A percentile compares a stretch with the other conserved stretches of the same genome.
phyloP scores from a whole-genome alignment of 306 rosid species.

The Corylus americana region DNA sequence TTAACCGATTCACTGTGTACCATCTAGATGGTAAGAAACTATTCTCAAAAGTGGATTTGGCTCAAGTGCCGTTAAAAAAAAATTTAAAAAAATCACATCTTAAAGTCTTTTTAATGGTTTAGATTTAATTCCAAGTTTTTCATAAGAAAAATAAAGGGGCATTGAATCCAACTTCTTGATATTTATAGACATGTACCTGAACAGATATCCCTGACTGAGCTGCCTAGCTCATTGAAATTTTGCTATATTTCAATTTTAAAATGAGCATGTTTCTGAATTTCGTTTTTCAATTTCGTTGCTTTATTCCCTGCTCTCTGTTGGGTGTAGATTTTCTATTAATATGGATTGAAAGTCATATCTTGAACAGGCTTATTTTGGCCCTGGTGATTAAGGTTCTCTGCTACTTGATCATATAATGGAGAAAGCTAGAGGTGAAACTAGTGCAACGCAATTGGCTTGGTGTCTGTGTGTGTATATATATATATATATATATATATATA shows the following conservation, averaged over 20 bases:
- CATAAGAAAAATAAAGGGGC: too few relatives aligned
- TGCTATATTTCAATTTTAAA: not conserved
- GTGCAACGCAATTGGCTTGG: slow-evolving; percentile 25
- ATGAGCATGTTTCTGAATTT: too few relatives aligned
- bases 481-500: too few relatives aligned
- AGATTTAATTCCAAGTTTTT: too few relatives aligned
- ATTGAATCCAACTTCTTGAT: not conserved
- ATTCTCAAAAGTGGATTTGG: not conserved
- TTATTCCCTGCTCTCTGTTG: not conserved
- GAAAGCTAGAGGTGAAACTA: slow-evolving; percentile 19
- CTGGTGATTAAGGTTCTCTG: slow-evolving; percentile 1
- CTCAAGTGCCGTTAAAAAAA: too few relatives aligned
- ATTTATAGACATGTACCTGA: not conserved
- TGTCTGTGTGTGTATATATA: slow-evolving; percentile 44
- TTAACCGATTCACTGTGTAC: not conserved
- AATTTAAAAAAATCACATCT: too few relatives aligned
- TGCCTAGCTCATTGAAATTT: not conserved
- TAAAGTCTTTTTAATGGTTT: too few relatives aligned
- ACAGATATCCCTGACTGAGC: not conserved
- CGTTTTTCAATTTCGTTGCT: not conserved
- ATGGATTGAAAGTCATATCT: slow-evolving; percentile 12
- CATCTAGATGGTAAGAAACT: not conserved
- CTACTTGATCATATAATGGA: slow-evolving; percentile 40
- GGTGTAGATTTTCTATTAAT: not conserved
- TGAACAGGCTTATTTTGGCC: slow-evolving; percentile 20